These are phyloP conservation scores for Picea abies DNA, from an alignment of 83 land plant genomes.

Conservation along the genomic window DNA sequence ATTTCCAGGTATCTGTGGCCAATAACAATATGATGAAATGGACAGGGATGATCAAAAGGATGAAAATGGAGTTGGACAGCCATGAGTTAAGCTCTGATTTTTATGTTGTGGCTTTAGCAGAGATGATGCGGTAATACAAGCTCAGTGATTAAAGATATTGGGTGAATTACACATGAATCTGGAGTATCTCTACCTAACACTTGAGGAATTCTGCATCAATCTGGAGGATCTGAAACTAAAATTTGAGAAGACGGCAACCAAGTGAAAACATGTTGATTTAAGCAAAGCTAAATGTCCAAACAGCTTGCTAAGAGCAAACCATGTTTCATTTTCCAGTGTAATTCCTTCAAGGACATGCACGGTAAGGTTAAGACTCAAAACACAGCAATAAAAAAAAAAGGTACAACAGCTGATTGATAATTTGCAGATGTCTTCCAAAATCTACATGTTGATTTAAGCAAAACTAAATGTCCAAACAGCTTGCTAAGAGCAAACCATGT, in stretches of 20 bases:
- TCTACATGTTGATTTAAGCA: not conserved
- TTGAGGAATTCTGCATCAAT: not conserved
- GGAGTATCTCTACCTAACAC: not conserved
- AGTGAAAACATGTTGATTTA: not conserved
- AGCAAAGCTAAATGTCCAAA: not conserved
- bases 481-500: not conserved
- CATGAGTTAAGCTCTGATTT: too few relatives aligned
- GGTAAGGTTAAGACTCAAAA: not conserved
- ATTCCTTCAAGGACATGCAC: not conserved
- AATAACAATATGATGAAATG: not conserved
- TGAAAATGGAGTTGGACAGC: too few relatives aligned
- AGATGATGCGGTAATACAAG: not conserved
- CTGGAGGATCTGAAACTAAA: not conserved
- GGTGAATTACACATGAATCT: not conserved
- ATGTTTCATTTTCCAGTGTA: not conserved
- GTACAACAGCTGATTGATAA: not conserved
- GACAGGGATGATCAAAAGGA: not conserved
- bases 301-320: not conserved
- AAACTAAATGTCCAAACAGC: not conserved
- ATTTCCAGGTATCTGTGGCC: not conserved
- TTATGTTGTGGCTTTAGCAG: too few relatives aligned
- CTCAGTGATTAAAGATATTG: not conserved
- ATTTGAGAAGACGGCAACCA: not conserved
- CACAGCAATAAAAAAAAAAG: not conserved
- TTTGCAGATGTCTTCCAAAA: not conserved